These are phyloP conservation scores for Panus rudis DNA, from an alignment of 768 basidiomycete genomes.

Conservation along the genomic window DNA sequence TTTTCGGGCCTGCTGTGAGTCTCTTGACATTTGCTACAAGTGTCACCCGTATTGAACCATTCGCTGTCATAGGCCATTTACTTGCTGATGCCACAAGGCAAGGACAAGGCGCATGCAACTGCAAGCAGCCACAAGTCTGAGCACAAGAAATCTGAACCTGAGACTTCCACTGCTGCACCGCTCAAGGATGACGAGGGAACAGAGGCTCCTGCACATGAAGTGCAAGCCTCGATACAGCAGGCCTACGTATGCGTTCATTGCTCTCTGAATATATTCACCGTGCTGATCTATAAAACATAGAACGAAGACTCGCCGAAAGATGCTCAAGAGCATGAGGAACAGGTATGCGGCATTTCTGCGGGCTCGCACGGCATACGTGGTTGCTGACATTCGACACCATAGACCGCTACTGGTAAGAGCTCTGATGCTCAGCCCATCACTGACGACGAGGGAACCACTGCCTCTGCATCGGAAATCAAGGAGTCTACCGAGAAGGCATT, in stretches of 20 bases:
- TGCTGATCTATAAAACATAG: slow-evolving; percentile 10
- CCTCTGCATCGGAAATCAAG: slow-evolving; percentile 27
- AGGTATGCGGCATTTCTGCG: too few relatives aligned
- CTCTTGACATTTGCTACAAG: not conserved
- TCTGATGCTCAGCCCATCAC: slow-evolving; percentile 20
- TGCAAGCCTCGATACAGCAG: slow-evolving; percentile 27
- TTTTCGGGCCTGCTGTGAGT: slow-evolving; percentile 20
- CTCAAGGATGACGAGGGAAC: slow-evolving; percentile 36
- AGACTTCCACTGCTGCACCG: slow-evolving; percentile 3
- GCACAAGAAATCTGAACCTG: slow-evolving; percentile 1
- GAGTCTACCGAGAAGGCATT: slow-evolving; percentile 25
- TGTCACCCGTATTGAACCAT: not conserved
- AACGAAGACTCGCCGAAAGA: slow-evolving; percentile 26
- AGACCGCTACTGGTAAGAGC: not conserved
- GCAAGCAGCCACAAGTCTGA: not conserved
- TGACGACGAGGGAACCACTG: slow-evolving; percentile 35
- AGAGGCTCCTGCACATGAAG: slow-evolving; percentile 29
- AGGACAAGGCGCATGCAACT: slow-evolving; percentile 5
- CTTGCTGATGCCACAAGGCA: slow-evolving; percentile 3
- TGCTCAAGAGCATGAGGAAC: slow-evolving; percentile 22
- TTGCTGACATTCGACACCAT: not conserved
- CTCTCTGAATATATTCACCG: not conserved
- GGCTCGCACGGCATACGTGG: not conserved
- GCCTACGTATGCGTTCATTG: not conserved
- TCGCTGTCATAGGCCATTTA: slow-evolving; percentile 1